phyloP scores from a whole-genome alignment of 192 early-diverging fungal genomes.

The Podila clonocystis region DNA sequence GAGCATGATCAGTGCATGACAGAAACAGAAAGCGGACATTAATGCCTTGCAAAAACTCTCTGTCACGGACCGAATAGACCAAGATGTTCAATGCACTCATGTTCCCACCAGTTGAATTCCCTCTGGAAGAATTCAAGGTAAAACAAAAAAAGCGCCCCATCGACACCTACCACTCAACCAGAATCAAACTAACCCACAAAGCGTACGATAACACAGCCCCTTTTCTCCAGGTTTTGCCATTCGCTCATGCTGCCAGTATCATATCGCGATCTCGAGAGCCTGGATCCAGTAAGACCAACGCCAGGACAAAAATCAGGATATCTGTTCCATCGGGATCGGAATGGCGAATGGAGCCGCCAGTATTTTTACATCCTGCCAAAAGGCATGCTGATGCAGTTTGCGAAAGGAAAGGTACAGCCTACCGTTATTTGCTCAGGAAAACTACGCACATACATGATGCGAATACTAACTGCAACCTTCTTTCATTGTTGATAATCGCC shows the following conservation, averaged over 20 bases:
- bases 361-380: conserved; percentile 35
- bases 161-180: too few relatives aligned
- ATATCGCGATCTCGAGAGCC: conserved; percentile 30
- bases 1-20: not conserved
- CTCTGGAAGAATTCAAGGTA: conserved; percentile 39
- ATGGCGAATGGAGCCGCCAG: conserved; percentile 43
- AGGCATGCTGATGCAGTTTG: conserved; percentile 49
- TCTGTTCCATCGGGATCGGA: conserved; percentile 29
- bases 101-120: conserved; percentile 40
- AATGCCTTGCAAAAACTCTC: not conserved
- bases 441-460: too few relatives aligned
- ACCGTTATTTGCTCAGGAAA: too few relatives aligned
- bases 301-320: conserved; percentile 40
- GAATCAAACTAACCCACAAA: too few relatives aligned
- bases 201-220: not conserved
- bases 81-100: conserved; percentile 17
- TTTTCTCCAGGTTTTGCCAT: conserved; percentile 27
- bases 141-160: not conserved
- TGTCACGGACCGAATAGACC: conserved; percentile 6
- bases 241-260: conserved; percentile 34
- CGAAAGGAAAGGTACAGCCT: conserved; percentile 33
- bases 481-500: not conserved
- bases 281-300: conserved; percentile 19
- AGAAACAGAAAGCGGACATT: not conserved
- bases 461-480: too few relatives aligned